A percentile compares a stretch with the other conserved stretches of the same genome.
These are phyloP conservation scores for Teunomyces pallodes DNA, from an alignment of 805 yeast genomes.

Conservation along the genomic window DNA sequence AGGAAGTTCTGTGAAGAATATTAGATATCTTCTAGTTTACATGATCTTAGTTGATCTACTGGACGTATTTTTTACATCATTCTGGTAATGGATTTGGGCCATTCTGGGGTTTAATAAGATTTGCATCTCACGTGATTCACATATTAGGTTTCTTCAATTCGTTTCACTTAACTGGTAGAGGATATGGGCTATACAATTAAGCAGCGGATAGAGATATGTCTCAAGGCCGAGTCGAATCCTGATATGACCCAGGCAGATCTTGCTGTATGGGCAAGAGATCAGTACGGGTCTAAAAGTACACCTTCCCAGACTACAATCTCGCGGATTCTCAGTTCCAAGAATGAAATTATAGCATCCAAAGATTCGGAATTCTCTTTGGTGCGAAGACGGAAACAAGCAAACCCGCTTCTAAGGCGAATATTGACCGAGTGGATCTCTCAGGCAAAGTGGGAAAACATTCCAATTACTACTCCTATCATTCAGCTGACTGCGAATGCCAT, in stretches of 20 bases:
- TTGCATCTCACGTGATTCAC: not conserved
- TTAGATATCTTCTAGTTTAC: too few species aligned
- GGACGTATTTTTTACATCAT: too few species aligned
- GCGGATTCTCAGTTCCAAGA: conserved; percentile 55
- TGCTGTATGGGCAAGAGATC: conserved; percentile 60
- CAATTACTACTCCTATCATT: conserved; percentile 60
- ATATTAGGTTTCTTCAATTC: not conserved
- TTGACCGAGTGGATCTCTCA: conserved; percentile 69
- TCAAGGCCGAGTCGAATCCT: conserved; percentile 66
- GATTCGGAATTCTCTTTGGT: conserved; percentile 51
- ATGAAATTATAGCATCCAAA: conserved; percentile 48
- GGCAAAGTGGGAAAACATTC: conserved; percentile 64
- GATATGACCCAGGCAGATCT: conserved; percentile 65
- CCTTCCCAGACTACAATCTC: conserved; percentile 71
- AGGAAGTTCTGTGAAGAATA: not conserved
- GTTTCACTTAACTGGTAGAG: too few species aligned
- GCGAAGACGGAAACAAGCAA: conserved; percentile 53
- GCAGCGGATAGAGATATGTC: conserved; percentile 65
- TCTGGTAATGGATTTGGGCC: too few species aligned
- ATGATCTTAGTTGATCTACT: too few species aligned
- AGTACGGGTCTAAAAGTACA: conserved; percentile 49
- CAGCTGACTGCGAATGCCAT: conserved; percentile 62
- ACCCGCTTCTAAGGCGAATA: conserved; percentile 54
- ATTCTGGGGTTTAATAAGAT: too few species aligned
- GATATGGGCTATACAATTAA: conserved; percentile 56